Evolutionary conservation across 495 filamentous ascomycete species (phyloP).

Genomic region (Podospora comata): DNA sequence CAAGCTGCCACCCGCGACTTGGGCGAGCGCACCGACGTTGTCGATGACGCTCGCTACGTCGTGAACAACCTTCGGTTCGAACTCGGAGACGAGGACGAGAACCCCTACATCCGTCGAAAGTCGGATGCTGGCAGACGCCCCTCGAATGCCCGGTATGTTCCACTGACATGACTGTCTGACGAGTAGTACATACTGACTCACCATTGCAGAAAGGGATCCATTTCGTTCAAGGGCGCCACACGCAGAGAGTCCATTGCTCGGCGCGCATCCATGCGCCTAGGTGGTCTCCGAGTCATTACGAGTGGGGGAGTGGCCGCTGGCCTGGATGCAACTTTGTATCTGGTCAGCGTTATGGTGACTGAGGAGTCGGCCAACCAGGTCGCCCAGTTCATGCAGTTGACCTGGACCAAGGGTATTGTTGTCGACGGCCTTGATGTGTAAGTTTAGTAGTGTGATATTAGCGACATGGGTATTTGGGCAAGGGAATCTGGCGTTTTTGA

Average conservation of each 20-base stretch:
- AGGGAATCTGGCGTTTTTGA: conserved; percentile 7
- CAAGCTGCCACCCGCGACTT: conserved; percentile 56
- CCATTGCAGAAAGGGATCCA: conserved; percentile 58
- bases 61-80: conserved; percentile 79
- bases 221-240: conserved; percentile 63
- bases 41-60: conserved; percentile 71
- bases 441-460: conserved; percentile 22
- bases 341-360: conserved; percentile 69
- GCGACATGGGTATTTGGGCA: conserved; percentile 9
- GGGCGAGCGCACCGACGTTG: conserved; percentile 65
- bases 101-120: conserved; percentile 69
- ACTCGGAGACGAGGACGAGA: conserved; percentile 68
- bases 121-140: conserved; percentile 56
- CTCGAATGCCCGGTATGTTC: conserved; percentile 56
- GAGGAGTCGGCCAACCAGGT: conserved; percentile 67
- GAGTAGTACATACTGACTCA: neutral
- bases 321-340: conserved; percentile 72
- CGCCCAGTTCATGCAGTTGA: conserved; percentile 64
- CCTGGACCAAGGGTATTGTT: conserved; percentile 66
- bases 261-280: conserved; percentile 61
- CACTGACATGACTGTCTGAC: neutral
- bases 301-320: conserved; percentile 72
- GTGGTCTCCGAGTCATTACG: conserved; percentile 72
- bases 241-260: conserved; percentile 66
- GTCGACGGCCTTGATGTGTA: conserved; percentile 73